Percentiles rank a stretch among this genome's conserved stretches.
phyloP scores from a whole-genome alignment of 768 basidiomycete species.

The Ramaria rubella region DNA sequence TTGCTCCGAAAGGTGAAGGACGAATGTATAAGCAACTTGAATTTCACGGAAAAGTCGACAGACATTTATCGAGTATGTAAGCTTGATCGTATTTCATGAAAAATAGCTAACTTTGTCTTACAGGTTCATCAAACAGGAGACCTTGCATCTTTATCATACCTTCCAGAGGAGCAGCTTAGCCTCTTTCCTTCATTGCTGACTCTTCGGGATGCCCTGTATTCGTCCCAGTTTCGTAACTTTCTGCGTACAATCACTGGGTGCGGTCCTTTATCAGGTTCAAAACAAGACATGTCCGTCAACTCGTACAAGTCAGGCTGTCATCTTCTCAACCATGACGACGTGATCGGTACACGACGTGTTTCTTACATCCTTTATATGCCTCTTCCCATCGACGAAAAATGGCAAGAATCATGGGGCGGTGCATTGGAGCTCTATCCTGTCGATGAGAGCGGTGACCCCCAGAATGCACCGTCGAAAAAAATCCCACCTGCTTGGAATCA shows the following conservation, averaged over 20 bases:
- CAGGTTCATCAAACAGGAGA: conserved; percentile 98
- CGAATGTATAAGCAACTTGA: conserved; percentile 72
- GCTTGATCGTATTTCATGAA: not conserved
- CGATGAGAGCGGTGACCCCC: conserved; percentile 62
- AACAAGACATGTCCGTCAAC: conserved; percentile 94
- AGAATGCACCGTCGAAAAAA: conserved; percentile 52
- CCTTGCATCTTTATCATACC: conserved; percentile 86
- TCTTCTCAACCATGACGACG: conserved; percentile 96
- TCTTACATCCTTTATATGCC: conserved; percentile 98
- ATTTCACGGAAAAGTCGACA: conserved; percentile 90
- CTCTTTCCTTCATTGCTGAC: conserved; percentile 73
- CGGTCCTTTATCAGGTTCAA: conserved; percentile 81
- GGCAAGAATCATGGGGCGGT: conserved; percentile 89
- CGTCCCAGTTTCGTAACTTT: conserved; percentile 71
- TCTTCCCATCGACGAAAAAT: conserved; percentile 59
- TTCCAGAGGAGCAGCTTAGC: conserved; percentile 67
- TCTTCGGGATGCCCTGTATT: conserved; percentile 91
- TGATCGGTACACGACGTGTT: conserved; percentile 83
- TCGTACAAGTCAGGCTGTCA: conserved; percentile 89
- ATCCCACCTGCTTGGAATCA: conserved; percentile 86
- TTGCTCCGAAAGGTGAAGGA: conserved; percentile 76
- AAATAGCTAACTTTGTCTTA: not conserved
- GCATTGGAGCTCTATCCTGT: conserved; percentile 90
- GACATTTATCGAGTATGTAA: conserved; percentile 88
- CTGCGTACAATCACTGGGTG: conserved; percentile 85